A percentile compares a stretch with the other conserved stretches of the same genome.
Conservation (phyloP, 129 eudicot species). For the Centaurea solstitialis region DNA sequence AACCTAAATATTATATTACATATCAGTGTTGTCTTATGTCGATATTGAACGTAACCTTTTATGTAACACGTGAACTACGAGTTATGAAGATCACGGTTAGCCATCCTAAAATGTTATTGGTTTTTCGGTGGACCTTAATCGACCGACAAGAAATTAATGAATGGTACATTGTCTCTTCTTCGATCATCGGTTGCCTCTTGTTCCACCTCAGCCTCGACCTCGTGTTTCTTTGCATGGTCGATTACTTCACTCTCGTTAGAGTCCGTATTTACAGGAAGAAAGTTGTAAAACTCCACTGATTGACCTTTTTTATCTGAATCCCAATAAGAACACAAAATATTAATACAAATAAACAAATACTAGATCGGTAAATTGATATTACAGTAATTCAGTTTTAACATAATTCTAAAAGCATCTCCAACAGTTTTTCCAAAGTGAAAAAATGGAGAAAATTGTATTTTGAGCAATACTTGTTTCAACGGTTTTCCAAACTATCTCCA, state of each 20-base stretch:
- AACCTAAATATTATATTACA: not conserved
- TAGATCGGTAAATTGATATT: not conserved
- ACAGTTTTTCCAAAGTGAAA: too few relatives aligned
- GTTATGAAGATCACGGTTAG: constrained; percentile 9
- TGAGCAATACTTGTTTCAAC: too few relatives aligned
- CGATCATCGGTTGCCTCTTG: constrained; percentile 35
- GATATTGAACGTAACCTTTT: constrained; percentile 12
- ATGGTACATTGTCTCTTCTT: constrained; percentile 29
- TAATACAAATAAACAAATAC: not conserved
- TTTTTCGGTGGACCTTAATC: constrained; percentile 7
- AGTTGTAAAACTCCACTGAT: constrained; percentile 63
- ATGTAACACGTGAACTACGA: constrained; percentile 6
- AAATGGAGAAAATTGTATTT: too few relatives aligned
- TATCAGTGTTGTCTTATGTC: not conserved
- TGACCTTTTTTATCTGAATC: constrained; percentile 38
- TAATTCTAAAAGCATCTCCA: too few relatives aligned
- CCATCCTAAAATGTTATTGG: constrained; percentile 22
- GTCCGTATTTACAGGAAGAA: constrained; percentile 70
- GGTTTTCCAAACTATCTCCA: too few relatives aligned
- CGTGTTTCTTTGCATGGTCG: constrained; percentile 41
- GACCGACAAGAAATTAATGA: constrained; percentile 63
- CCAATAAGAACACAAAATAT: not conserved
- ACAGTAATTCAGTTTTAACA: too few relatives aligned
- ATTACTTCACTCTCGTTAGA: constrained; percentile 68
- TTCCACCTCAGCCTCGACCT: constrained; percentile 45